phyloP scores from a whole-genome alignment of 2,329 filamentous ascomycete species.

The Stenocarpella maydis region DNA sequence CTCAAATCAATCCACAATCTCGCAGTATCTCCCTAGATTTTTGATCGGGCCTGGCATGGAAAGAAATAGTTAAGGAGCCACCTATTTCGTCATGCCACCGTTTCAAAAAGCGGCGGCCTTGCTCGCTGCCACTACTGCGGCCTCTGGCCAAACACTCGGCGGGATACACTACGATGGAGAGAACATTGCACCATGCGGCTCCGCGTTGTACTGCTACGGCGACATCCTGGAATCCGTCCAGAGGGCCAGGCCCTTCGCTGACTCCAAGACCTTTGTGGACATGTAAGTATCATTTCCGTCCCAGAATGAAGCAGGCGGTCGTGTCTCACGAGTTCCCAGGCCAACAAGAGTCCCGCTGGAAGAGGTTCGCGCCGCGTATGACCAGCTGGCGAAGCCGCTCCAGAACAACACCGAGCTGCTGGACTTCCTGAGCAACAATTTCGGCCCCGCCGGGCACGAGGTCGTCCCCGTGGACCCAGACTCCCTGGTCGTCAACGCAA shows the following conservation, averaged over 20 bases:
- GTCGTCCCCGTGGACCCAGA: slow-evolving; percentile 61
- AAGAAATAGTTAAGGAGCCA: background rate
- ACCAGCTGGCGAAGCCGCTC: slow-evolving; percentile 66
- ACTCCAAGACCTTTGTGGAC: slow-evolving; percentile 77
- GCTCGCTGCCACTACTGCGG: background rate
- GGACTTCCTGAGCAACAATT: slow-evolving; percentile 68
- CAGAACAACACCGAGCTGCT: slow-evolving; percentile 69
- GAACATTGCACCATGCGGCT: slow-evolving; percentile 70
- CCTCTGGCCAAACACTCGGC: slow-evolving; percentile 39
- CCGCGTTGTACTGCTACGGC: slow-evolving; percentile 72
- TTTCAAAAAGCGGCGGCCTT: background rate
- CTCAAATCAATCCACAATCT: background rate
- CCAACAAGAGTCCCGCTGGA: slow-evolving; percentile 67
- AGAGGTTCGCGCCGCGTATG: slow-evolving; percentile 69
- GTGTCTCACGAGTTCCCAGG: slow-evolving; percentile 40
- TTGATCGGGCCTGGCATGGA: background rate
- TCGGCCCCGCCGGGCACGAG: slow-evolving; percentile 70
- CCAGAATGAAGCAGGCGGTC: background rate
- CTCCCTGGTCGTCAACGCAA: slow-evolving; percentile 62
- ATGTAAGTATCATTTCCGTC: slow-evolving; percentile 55
- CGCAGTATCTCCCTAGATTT: background rate
- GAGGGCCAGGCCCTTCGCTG: slow-evolving; percentile 68
- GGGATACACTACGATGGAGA: slow-evolving; percentile 68
- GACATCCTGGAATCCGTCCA: slow-evolving; percentile 69
- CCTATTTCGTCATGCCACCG: background rate